Conservation (phyloP, 2,329 filamentous ascomycete genomes). For the Kalaharituber pfeilii region DNA sequence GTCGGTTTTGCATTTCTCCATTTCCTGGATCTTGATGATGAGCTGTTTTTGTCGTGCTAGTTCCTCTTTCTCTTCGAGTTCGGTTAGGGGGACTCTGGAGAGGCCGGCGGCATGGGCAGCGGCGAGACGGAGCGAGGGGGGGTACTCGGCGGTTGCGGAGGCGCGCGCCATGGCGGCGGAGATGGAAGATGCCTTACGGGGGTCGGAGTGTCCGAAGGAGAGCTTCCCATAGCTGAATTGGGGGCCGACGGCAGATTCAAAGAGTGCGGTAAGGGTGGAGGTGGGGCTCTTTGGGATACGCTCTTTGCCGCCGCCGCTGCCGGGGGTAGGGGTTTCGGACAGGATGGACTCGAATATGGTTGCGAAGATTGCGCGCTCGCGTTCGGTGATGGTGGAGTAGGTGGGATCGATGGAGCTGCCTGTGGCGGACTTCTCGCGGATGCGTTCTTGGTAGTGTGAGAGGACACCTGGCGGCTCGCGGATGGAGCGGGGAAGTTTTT, state of each 20-base stretch:
- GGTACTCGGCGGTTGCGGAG: constrained; percentile 16
- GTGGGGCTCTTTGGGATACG: neutral
- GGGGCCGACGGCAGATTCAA: constrained; percentile 20
- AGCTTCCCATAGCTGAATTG: constrained; percentile 16
- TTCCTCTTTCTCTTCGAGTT: constrained; percentile 3
- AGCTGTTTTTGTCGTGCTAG: constrained; percentile 6
- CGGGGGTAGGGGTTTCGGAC: constrained; percentile 1
- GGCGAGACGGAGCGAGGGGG: constrained; percentile 15
- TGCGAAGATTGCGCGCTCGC: constrained; percentile 18
- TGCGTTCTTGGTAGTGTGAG: neutral
- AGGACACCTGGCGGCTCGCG: neutral
- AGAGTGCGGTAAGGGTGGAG: constrained; percentile 16
- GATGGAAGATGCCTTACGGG: constrained; percentile 4
- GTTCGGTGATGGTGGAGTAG: constrained; percentile 10
- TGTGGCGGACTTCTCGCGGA: neutral
- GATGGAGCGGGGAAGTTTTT: neutral
- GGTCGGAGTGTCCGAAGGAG: constrained; percentile 15
- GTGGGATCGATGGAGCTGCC: neutral
- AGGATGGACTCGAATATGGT: constrained; percentile 18
- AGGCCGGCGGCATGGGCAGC: constrained; percentile 19
- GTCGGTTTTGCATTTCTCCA: constrained; percentile 16
- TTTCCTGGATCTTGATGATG: neutral
- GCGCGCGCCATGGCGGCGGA: constrained; percentile 16
- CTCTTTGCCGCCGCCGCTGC: neutral
- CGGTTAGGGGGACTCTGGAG: constrained; percentile 3